Evolutionary conservation across 1,284 basidiomycete genomes (phyloP), one percentile per base, ranked within the genome.

Genomic region (Crepidotus sp.): DNA sequence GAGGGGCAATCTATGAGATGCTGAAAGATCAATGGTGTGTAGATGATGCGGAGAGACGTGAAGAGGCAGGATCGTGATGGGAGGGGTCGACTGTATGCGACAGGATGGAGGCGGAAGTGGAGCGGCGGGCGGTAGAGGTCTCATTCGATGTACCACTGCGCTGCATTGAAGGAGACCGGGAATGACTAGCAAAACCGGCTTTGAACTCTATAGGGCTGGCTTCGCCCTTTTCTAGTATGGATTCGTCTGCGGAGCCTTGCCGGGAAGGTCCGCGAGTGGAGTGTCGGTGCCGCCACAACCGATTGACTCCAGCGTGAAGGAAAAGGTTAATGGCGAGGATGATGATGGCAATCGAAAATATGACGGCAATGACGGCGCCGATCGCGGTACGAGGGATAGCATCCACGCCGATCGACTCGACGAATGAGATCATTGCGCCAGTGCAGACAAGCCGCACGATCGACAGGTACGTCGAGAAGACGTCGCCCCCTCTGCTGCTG

Each of bases 341-440:
- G 38, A 84, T 49, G 36, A 83, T 66, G 0, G 79, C 65, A 22
- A 81, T 60, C 5, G 76, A 76, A 57, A 74, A 77, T 38, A 83
- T 69, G 32, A 80, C 68, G 7, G 74, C 73, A 30, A 76, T 67
- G 46, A 85, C 68, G 43, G 80, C 68, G 11, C 85, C 86, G 44
- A 90, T 76, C 17, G 67, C 82, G 2, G 83, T 80, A n/a, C 87
- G 78, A 14, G 77, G 76, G 51, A 91, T 90, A 21, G 86, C 70
- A 17, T 71, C 64, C 22, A 89, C 67, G 3, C 63, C 57, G 19
- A 89, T 55, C 6, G 60, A 67, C 55, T 79, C 67, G 37, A 84
- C 62, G 58, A 90, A 89, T 0, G 81, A 71, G 52, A 90, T 71
- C 60, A 82, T 64, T 11, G 84, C 58, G 2, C 74, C 80, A 8